Evolutionary conservation across 192 early-diverging fungal genomes (phyloP).

Genomic region (Backusella psychrophila): DNA sequence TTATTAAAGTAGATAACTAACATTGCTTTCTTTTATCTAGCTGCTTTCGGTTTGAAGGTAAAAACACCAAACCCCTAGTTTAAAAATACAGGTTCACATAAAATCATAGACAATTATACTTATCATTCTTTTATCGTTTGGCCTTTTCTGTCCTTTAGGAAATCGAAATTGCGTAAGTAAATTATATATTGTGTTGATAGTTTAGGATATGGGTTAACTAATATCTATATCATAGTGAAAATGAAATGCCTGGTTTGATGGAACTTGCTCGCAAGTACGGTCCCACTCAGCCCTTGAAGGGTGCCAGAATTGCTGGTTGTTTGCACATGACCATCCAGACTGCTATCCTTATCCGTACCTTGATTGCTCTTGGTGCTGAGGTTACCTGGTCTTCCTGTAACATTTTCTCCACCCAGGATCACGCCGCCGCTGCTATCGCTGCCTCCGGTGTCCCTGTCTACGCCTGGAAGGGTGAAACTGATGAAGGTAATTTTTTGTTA

Average conservation of each 20-base stretch:
- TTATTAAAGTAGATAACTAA: neutral
- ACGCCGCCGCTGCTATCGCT: slow-evolving; percentile 97
- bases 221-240: slow-evolving; percentile 64
- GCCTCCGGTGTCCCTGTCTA: slow-evolving; percentile 95
- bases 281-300: slow-evolving; percentile 82
- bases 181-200: neutral
- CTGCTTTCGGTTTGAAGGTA: slow-evolving; percentile 98
- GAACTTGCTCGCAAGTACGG: slow-evolving; percentile 91
- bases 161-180: slow-evolving; percentile 50
- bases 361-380: slow-evolving; percentile 93
- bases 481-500: slow-evolving; percentile 57
- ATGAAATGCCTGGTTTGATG: slow-evolving; percentile 99
- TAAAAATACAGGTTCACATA: neutral
- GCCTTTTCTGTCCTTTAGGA: slow-evolving; percentile 91
- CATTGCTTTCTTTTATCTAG: slow-evolving; percentile 32
- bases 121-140: slow-evolving; percentile 12
- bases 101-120: neutral
- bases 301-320: slow-evolving; percentile 96
- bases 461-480: slow-evolving; percentile 99
- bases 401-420: slow-evolving; percentile 98
- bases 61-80: slow-evolving; percentile 66
- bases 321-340: slow-evolving; percentile 99
- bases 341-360: slow-evolving; percentile 97
- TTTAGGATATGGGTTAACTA: neutral
- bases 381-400: slow-evolving; percentile 71